Conservation (phyloP, 306 rosid species). For the Neltuma alba region DNA sequence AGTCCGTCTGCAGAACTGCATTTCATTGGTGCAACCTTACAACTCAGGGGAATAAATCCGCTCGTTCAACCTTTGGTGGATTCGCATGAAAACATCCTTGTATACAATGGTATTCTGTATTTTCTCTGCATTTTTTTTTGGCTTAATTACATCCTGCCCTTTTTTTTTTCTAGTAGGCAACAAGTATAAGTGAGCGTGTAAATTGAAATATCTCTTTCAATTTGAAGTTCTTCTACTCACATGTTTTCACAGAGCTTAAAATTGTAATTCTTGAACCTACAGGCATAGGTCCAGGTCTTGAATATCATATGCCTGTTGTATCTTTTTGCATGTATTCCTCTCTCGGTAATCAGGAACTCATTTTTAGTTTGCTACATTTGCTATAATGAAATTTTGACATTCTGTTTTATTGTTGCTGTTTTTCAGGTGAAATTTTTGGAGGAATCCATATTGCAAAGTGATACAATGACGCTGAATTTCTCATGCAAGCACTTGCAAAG, state of each 20-base stretch:
- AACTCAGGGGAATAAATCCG: constrained; percentile 71
- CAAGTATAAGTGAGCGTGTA: background rate
- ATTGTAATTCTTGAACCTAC: constrained; percentile 6
- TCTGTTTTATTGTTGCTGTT: background rate
- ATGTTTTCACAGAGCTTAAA: background rate
- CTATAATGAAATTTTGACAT: background rate
- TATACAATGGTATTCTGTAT: constrained; percentile 63
- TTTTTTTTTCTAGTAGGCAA: background rate
- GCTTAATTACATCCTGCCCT: background rate
- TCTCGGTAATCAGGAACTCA: background rate
- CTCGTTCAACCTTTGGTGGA: constrained; percentile 81
- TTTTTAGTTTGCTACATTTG: background rate
- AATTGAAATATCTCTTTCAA: background rate
- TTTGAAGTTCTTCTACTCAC: background rate
- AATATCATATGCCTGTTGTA: constrained; percentile 24
- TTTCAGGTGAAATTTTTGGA: constrained; percentile 86
- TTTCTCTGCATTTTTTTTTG: background rate
- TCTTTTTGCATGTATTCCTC: background rate
- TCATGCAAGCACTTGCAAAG: constrained; percentile 60
- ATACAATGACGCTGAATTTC: constrained; percentile 78
- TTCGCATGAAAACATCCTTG: constrained; percentile 61
- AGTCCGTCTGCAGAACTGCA: constrained; percentile 46
- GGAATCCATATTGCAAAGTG: constrained; percentile 59
- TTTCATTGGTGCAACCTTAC: constrained; percentile 81
- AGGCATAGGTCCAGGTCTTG: background rate